Evolutionary conservation across 225 moss, liverwort and hornwort species (phyloP), one percentile per base, ranked within the genome.

Genomic region (Sphagnum tenellum): DNA sequence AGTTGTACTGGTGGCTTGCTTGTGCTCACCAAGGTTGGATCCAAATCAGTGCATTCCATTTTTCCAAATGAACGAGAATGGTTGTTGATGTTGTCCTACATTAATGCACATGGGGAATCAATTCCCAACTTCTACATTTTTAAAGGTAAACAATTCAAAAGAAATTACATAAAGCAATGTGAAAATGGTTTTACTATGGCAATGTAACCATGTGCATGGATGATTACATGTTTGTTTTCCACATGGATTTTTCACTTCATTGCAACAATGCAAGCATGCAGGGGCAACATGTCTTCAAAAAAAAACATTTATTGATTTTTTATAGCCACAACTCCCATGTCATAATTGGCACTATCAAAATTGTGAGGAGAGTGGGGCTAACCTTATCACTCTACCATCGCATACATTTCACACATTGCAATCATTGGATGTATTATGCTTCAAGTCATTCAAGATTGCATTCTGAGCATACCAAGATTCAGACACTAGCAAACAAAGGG

Each of bases 121-220:
- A 60, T 60, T 10, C 60, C 14, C 8, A 60, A 60, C 29, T 60
- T 60, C 60, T 45, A 60, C 29, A 60, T 45, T 3, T 60, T 60
- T 9, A 11, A 14, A 13, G 60, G 1, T 29, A 29, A 29, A 29
- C 29, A 29, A 29, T 29, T 29, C 29, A 29, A 29, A 29, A 29
- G 29, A 29, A 29, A 29, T 7, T 45, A 60, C 14, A 29, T 60
- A 4, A 3, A 59, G 46, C 4, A 7, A 8, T 60, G 60, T 2
- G 14, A 60, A 8, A 29, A 2, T 1, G 29, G 3, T 3, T 13
- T 45, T 5, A 12, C 3, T 0, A 44, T 59, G 59, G 44, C 3
- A 44, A 13, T 59, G n/a, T 3, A 12, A 5, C 14, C 10, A 3
- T 5, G 14, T 11, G 3, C 60, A 4, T 60, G 44, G 44, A 60